Percentiles rank a stretch among this genome's conserved stretches.
Conservation (phyloP, 768 basidiomycete species). For the Collybia mongolica region DNA sequence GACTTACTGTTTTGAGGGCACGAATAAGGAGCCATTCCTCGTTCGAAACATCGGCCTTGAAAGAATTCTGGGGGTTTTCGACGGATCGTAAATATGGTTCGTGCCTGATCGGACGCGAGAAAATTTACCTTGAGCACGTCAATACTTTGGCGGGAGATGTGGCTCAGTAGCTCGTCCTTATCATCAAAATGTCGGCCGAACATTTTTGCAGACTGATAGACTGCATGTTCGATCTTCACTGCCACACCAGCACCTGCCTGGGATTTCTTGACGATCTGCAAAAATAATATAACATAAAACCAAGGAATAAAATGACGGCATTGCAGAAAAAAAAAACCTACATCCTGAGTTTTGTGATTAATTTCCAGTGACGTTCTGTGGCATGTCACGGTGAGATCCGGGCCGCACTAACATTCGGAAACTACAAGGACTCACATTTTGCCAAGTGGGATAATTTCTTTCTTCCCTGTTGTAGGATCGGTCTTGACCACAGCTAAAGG, state of each 20-base stretch:
- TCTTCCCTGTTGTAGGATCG: constrained; percentile 86
- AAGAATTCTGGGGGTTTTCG: constrained; percentile 70
- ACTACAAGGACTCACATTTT: constrained; percentile 70
- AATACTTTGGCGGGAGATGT: constrained; percentile 89
- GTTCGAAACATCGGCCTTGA: constrained; percentile 84
- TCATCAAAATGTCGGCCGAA: constrained; percentile 96
- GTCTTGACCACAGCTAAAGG: constrained; percentile 93
- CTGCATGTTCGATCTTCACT: constrained; percentile 97
- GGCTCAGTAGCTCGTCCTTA: constrained; percentile 90
- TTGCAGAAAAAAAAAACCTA: constrained; percentile 38
- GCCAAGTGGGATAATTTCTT: constrained; percentile 88
- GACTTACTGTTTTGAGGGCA: constrained; percentile 73
- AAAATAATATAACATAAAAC: constrained; percentile 3
- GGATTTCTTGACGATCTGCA: constrained; percentile 84
- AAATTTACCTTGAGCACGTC: constrained; percentile 86
- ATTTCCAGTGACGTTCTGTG: constrained; percentile 92
- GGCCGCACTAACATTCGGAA: background rate
- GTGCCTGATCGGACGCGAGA: constrained; percentile 1
- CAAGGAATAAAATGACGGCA: background rate
- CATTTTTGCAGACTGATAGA: constrained; percentile 93
- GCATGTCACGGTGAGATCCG: constrained; percentile 7
- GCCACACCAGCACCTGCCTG: constrained; percentile 97
- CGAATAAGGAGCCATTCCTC: constrained; percentile 96
- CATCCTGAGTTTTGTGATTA: constrained; percentile 89
- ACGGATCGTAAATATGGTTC: too few relatives aligned